A percentile compares a stretch with the other conserved stretches of the same genome.
phyloP scores from a whole-genome alignment of 2,329 filamentous ascomycete genomes.

The Fusarium setosum region DNA sequence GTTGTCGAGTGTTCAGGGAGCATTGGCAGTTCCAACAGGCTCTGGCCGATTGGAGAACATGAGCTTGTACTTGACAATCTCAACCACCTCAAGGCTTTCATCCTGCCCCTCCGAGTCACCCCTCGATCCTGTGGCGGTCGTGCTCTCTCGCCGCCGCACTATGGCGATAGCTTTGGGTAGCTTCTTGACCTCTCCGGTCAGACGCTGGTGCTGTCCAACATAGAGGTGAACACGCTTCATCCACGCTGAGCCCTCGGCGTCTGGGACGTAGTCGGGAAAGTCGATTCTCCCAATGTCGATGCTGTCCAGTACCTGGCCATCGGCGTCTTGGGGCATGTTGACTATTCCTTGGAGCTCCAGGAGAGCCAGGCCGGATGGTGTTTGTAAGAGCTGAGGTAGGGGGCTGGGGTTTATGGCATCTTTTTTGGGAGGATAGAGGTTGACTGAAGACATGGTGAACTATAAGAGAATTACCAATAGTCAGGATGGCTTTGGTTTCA shows the following conservation, averaged over 20 bases:
- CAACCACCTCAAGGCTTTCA: slow-evolving; percentile 81
- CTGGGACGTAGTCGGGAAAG: slow-evolving; percentile 77
- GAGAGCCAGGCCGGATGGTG: slow-evolving; percentile 88
- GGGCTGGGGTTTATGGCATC: slow-evolving; percentile 56
- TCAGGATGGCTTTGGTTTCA: too few relatives aligned
- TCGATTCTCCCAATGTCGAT: slow-evolving; percentile 75
- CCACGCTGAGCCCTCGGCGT: slow-evolving; percentile 71
- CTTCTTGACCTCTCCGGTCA: slow-evolving; percentile 92
- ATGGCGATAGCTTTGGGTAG: slow-evolving; percentile 82
- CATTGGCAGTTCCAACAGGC: slow-evolving; percentile 71
- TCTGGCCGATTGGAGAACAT: slow-evolving; percentile 88
- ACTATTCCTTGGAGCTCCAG: slow-evolving; percentile 94
- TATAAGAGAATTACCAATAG: neutral
- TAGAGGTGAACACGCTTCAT: slow-evolving; percentile 93
- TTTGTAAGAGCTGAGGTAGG: slow-evolving; percentile 86
- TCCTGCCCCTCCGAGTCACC: slow-evolving; percentile 48
- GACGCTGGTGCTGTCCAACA: slow-evolving; percentile 87
- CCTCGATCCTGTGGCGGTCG: slow-evolving; percentile 57
- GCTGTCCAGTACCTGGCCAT: slow-evolving; percentile 45
- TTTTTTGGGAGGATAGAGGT: slow-evolving; percentile 55
- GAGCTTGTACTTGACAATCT: slow-evolving; percentile 88
- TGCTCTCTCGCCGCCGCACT: slow-evolving; percentile 68
- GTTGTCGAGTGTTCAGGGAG: slow-evolving; percentile 32
- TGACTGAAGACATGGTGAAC: slow-evolving; percentile 49
- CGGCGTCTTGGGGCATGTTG: slow-evolving; percentile 70